phyloP scores from a whole-genome alignment of 225 moss, liverwort and hornwort species.

The Climacium dendroides region DNA sequence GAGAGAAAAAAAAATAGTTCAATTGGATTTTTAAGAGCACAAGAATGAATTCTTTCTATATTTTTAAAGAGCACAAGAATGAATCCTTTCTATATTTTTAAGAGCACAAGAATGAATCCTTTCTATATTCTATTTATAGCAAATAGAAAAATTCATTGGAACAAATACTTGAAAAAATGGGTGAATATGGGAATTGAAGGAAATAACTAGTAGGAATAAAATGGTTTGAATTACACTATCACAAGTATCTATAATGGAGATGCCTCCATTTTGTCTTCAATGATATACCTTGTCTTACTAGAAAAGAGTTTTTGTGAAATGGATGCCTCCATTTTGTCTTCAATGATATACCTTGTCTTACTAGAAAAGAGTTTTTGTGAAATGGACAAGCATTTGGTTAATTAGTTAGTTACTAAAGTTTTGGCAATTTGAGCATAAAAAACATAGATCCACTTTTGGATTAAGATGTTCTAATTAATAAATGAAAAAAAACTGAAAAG shows the following conservation, averaged over 20 bases:
- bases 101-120: accelerated
- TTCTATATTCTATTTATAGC: neutral
- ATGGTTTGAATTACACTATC: neutral
- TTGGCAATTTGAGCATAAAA: neutral
- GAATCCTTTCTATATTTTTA: neutral
- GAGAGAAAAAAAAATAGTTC: neutral
- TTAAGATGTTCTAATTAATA: neutral
- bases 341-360: neutral
- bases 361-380: neutral
- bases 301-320: no score
- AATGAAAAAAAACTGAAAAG: neutral
- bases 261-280: neutral
- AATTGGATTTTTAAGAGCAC: no score
- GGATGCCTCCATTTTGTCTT: neutral
- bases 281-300: neutral
- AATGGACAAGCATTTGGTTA: neutral
- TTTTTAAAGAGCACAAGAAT: no score
- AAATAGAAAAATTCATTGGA: accelerated
- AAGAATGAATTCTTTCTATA: neutral
- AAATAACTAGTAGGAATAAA: neutral
- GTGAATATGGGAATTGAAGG: neutral
- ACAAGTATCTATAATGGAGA: neutral
- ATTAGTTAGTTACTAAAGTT: neutral
- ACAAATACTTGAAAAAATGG: accelerated
- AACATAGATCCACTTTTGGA: accelerated